These are phyloP conservation scores for Rhynchospora breviuscula DNA, from an alignment of 176 grass and related monocot genomes.

Conservation along the genomic window DNA sequence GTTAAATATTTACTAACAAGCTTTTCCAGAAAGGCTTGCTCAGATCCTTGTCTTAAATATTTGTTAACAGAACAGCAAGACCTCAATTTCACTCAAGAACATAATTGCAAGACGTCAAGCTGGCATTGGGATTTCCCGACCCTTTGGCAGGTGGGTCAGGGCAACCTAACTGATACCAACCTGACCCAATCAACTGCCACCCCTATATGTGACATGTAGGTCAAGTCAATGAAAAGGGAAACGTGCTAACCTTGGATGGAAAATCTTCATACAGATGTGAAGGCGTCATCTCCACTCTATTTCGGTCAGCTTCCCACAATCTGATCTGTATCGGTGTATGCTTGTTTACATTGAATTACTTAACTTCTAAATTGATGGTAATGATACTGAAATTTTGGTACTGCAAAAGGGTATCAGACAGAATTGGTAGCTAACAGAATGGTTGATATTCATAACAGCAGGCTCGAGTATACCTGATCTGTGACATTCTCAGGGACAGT, in stretches of 20 bases:
- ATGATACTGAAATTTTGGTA: background rate
- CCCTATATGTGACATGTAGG: background rate
- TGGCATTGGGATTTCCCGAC: background rate
- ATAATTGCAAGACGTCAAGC: background rate
- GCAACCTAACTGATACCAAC: background rate
- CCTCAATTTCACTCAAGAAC: background rate
- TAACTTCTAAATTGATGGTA: background rate
- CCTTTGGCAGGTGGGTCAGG: background rate
- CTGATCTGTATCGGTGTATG: slow-evolving; percentile 53
- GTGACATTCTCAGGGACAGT: slow-evolving; percentile 65
- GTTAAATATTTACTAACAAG: background rate
- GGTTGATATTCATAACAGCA: background rate
- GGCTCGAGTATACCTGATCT: slow-evolving; percentile 51
- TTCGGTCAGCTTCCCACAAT: slow-evolving; percentile 81
- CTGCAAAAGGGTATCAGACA: background rate
- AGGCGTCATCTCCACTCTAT: slow-evolving; percentile 59
- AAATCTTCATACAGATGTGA: slow-evolving; percentile 89
- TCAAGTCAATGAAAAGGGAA: background rate
- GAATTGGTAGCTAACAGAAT: background rate
- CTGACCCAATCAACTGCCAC: background rate
- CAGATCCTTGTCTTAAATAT: background rate
- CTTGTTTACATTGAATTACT: background rate
- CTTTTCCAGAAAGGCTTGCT: background rate
- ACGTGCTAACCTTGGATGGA: slow-evolving; percentile 59
- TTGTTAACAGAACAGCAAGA: background rate